phyloP scores from a whole-genome alignment of 768 basidiomycete genomes.

The Tulasnella sp. region DNA sequence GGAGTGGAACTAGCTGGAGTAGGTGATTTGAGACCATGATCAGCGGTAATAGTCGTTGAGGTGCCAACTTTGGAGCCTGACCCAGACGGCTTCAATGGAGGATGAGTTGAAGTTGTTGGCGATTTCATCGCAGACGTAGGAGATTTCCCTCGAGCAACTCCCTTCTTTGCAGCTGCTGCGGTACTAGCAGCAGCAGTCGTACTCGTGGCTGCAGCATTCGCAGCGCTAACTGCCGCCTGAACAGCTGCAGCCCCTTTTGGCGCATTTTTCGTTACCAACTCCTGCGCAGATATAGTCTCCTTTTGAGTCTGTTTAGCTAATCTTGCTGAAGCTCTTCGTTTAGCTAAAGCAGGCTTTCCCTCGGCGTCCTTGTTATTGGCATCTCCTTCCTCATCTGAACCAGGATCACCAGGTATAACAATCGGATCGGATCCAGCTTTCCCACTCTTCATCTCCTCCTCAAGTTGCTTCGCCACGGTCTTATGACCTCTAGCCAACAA shows the following conservation, averaged over 20 bases:
- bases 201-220: neutral
- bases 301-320: conserved; percentile 14
- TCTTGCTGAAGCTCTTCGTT: conserved; percentile 12
- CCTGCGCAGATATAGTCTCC: conserved; percentile 7
- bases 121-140: conserved; percentile 1
- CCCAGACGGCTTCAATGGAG: neutral
- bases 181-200: conserved; percentile 13
- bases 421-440: conserved; percentile 7
- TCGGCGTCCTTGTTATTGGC: neutral
- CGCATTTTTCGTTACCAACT: conserved; percentile 6
- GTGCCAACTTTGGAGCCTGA: conserved; percentile 1
- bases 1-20: neutral
- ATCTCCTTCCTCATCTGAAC: conserved; percentile 4
- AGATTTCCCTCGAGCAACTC: conserved; percentile 7
- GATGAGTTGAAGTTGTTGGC: neutral
- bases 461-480: conserved; percentile 4
- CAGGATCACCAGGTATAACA: neutral
- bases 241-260: conserved; percentile 10
- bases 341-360: conserved; percentile 7
- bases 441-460: conserved; percentile 6
- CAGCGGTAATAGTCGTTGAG: neutral
- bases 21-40: neutral
- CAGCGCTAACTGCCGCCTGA: neutral
- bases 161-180: conserved; percentile 11
- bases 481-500: conserved; percentile 1